Conservation (phyloP, 768 basidiomycete species). For the Suillus subalutaceus region DNA sequence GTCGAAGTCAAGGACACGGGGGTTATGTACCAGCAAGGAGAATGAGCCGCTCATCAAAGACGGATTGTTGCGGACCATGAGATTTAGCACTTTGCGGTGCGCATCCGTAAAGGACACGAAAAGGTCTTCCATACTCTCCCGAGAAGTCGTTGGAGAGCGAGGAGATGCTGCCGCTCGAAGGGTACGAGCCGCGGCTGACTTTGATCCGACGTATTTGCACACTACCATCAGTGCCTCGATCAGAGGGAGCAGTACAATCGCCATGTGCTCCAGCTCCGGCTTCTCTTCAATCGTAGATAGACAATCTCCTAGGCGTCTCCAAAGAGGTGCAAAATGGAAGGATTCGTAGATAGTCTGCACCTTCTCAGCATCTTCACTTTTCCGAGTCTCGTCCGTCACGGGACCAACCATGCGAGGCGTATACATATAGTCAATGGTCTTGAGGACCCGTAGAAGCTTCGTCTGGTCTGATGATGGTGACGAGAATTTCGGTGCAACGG, state of each 20-base stretch:
- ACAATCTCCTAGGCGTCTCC: constrained; percentile 90
- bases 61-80: constrained; percentile 98
- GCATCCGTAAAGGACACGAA: constrained; percentile 93
- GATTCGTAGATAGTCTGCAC: constrained; percentile 89
- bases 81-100: constrained; percentile 91
- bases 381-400: constrained; percentile 38
- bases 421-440: constrained; percentile 98
- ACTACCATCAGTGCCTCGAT: constrained; percentile 99
- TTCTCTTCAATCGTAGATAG: constrained; percentile 81
- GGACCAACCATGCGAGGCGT: constrained; percentile 56
- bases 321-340: constrained; percentile 87
- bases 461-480: constrained; percentile 94
- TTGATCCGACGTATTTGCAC: constrained; percentile 89
- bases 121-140: constrained; percentile 84
- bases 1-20: constrained; percentile 97
- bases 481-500: constrained; percentile 88
- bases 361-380: constrained; percentile 69
- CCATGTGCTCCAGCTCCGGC: constrained; percentile 82
- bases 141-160: constrained; percentile 64
- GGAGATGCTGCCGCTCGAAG: constrained; percentile 72
- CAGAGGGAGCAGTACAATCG: constrained; percentile 89
- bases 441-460: constrained; percentile 92
- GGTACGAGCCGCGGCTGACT: constrained; percentile 51
- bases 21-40: constrained; percentile 93
- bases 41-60: constrained; percentile 98